Evolutionary conservation across 768 basidiomycete genomes (phyloP).

Genomic region (Xerocomellus amylosporus): DNA sequence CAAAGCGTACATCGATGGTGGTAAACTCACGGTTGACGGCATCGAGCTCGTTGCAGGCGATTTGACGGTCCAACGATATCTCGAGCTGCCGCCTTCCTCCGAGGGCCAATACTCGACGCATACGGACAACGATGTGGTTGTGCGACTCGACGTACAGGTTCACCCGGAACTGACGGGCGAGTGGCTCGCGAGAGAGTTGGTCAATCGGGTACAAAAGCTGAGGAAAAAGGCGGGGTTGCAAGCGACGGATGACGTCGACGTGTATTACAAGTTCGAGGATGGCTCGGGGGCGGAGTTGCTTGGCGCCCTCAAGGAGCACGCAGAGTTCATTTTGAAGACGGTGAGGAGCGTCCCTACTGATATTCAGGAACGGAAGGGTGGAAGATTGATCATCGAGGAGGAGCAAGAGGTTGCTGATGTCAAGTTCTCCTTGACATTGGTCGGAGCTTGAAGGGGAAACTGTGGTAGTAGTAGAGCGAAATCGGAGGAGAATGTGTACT

Average conservation of each 20-base stretch:
- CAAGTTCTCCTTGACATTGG: slow-evolving; percentile 71
- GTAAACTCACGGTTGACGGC: slow-evolving; percentile 81
- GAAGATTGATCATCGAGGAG: slow-evolving; percentile 68
- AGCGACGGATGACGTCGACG: slow-evolving; percentile 89
- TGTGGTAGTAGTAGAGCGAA: background rate
- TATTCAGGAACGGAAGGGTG: slow-evolving; percentile 49
- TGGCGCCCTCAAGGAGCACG: slow-evolving; percentile 61
- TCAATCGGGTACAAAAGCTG: slow-evolving; percentile 91
- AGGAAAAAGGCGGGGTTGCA: slow-evolving; percentile 95
- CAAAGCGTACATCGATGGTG: slow-evolving; percentile 69
- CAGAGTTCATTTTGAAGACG: slow-evolving; percentile 68
- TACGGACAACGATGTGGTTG: slow-evolving; percentile 92
- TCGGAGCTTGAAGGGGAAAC: slow-evolving; percentile 31
- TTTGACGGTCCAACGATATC: slow-evolving; percentile 84
- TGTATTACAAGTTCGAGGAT: slow-evolving; percentile 79
- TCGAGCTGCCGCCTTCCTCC: slow-evolving; percentile 65
- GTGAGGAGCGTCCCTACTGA: slow-evolving; percentile 70
- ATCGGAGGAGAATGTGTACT: slow-evolving; percentile 11
- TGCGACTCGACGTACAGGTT: slow-evolving; percentile 85
- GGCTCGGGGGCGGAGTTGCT: slow-evolving; percentile 63
- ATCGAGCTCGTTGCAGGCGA: slow-evolving; percentile 91
- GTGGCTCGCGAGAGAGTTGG: slow-evolving; percentile 86
- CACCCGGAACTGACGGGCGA: slow-evolving; percentile 85
- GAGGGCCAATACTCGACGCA: slow-evolving; percentile 74
- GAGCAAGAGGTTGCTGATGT: slow-evolving; percentile 83